Conservation (phyloP, 2,329 filamentous ascomycete species). For the Clarireedia sp. region DNA sequence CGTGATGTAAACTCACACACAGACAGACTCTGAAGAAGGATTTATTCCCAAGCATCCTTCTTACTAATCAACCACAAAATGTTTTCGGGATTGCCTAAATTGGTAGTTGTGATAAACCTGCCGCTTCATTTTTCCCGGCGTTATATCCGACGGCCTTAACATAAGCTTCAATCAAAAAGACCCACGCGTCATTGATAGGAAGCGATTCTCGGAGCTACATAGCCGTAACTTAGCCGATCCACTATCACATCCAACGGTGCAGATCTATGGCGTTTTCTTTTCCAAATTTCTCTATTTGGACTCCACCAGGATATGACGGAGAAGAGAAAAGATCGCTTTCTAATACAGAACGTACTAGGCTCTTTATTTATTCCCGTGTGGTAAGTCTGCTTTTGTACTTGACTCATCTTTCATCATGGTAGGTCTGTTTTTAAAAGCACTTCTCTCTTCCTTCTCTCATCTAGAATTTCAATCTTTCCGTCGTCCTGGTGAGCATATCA, state of each 20-base stretch:
- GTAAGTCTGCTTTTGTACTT: not conserved
- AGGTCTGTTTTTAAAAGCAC: not conserved
- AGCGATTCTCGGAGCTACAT: too few species aligned
- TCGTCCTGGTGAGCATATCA: not conserved
- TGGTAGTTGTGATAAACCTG: too few species aligned
- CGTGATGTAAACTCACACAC: too few species aligned
- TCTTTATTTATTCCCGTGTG: not conserved
- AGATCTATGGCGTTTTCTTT: not conserved
- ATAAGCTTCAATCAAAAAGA: too few species aligned
- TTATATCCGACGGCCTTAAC: too few species aligned
- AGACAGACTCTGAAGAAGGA: too few species aligned
- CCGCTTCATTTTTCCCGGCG: too few species aligned
- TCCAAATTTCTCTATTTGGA: not conserved
- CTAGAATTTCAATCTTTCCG: not conserved
- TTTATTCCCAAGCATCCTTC: too few species aligned
- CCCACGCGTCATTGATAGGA: too few species aligned
- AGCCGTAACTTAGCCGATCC: not conserved
- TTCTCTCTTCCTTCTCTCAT: not conserved
- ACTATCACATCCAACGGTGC: not conserved
- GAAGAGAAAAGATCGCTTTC: not conserved
- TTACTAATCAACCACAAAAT: too few species aligned
- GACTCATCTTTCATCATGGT: not conserved
- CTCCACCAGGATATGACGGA: not conserved
- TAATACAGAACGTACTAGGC: too few species aligned
- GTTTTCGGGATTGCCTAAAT: too few species aligned